phyloP scores from a whole-genome alignment of 495 filamentous ascomycete genomes.

The Tuber calosporum region DNA sequence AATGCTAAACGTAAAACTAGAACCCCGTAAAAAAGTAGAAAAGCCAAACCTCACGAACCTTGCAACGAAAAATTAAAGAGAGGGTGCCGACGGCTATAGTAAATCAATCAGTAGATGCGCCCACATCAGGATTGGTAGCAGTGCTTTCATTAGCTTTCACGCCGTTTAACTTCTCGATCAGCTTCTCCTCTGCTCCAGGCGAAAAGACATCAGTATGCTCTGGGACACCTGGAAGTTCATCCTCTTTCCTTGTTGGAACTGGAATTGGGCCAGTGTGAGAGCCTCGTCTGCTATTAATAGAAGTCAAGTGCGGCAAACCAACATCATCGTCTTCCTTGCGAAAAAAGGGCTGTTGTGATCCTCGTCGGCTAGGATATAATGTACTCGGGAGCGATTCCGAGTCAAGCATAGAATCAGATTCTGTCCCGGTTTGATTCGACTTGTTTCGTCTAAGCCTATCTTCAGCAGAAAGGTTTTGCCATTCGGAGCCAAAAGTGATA shows the following conservation, averaged over 20 bases:
- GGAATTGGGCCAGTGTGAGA: conserved; percentile 28
- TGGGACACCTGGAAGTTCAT: conserved; percentile 32
- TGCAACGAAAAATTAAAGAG: conserved; percentile 10
- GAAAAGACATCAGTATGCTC: conserved; percentile 23
- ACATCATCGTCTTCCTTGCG: conserved; percentile 24
- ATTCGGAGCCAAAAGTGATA: conserved; percentile 85
- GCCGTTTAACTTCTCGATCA: conserved; percentile 35
- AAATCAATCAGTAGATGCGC: conserved; percentile 20
- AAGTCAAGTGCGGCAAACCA: conserved; percentile 19
- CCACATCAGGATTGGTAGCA: conserved; percentile 15
- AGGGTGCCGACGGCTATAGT: neutral
- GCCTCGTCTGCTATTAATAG: conserved; percentile 26
- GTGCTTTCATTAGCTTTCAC: conserved; percentile 24
- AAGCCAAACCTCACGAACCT: conserved; percentile 10
- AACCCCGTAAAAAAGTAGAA: conserved; percentile 20
- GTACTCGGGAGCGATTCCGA: conserved; percentile 26
- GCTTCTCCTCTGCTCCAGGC: conserved; percentile 28
- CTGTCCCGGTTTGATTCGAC: conserved; percentile 24
- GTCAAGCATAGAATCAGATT: conserved; percentile 31
- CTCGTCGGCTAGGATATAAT: conserved; percentile 21
- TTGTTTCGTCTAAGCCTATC: conserved; percentile 47
- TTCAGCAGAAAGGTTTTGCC: conserved; percentile 72
- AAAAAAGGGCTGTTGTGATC: conserved; percentile 29
- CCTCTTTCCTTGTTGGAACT: conserved; percentile 20
- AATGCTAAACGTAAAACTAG: neutral